Evolutionary conservation across 2,329 filamentous ascomycete species (phyloP), one percentile per base, ranked within the genome.

Genomic region (Pseudocercospora crystallina): DNA sequence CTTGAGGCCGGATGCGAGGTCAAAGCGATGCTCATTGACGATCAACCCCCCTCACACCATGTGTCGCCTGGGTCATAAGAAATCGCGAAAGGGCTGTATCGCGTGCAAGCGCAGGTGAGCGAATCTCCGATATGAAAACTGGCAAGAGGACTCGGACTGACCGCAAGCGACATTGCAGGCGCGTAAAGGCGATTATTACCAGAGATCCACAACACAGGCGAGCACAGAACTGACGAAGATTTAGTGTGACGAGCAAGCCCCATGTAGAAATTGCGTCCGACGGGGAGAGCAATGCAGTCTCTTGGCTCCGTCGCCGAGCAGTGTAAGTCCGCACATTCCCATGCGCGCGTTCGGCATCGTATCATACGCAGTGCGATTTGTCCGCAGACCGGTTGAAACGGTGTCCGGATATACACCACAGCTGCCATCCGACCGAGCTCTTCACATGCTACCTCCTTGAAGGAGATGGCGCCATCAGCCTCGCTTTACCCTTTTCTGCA

Each of bases 161-260:
- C n/a, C n/a, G n/a, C n/a, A n/a, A n/a, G n/a, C n/a, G n/a, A n/a
- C n/a, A n/a, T n/a, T n/a, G n/a, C n/a, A n/a, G n/a, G n/a, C n/a
- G n/a, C n/a, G n/a, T n/a, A n/a, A n/a, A n/a, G n/a, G n/a, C n/a
- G n/a, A n/a, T n/a, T n/a, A n/a, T n/a, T n/a, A n/a, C n/a, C n/a
- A n/a, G n/a, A n/a, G n/a, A n/a, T n/a, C n/a, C n/a, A n/a, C n/a
- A n/a, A n/a, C n/a, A n/a, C n/a, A n/a, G n/a, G n/a, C n/a, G n/a
- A n/a, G n/a, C n/a, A n/a, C n/a, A n/a, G n/a, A 36, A 26, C 26
- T 39, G 14, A 35, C 26, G 13, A 5, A 33, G 8, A n/a, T 31
- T 7, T 43, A 55, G 52, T 55, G 52, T 37, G 52, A 55, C 37
- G 48, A 55, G 13, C 40, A 51, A 17, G 52, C 44, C 17, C 52